Evolutionary conservation across 805 yeast genomes (phyloP).

Genomic region (Isabelozyma rhagii): DNA sequence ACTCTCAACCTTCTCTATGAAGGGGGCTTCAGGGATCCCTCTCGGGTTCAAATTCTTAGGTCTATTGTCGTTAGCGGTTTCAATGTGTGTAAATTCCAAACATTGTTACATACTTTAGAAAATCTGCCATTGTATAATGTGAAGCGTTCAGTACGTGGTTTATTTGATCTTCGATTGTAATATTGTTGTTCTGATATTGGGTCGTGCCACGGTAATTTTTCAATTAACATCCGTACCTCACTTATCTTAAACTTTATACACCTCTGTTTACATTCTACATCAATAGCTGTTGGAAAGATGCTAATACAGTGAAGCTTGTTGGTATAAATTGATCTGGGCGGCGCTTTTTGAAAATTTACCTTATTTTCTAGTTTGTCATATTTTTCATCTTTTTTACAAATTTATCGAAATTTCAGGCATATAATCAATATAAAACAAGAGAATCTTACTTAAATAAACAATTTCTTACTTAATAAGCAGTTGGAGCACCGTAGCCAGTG

Average conservation of each 20-base stretch:
- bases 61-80: slow-evolving; percentile 22
- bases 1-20: slow-evolving; percentile 78
- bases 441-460: too few relatives aligned
- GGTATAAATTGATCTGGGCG: too few relatives aligned
- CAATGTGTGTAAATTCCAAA: not conserved
- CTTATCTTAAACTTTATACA: too few relatives aligned
- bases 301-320: too few relatives aligned
- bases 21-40: slow-evolving; percentile 96
- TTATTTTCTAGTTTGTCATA: too few relatives aligned
- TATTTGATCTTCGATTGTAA: not conserved
- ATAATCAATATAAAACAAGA: too few relatives aligned
- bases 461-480: not conserved
- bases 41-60: slow-evolving; percentile 74
- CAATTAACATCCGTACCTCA: not conserved
- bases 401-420: too few relatives aligned
- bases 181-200: not conserved
- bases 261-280: too few relatives aligned
- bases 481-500: slow-evolving; percentile 2
- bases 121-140: slow-evolving; percentile 20
- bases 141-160: too few relatives aligned
- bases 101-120: slow-evolving; percentile 25
- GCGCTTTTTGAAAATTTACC: too few relatives aligned
- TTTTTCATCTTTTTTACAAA: too few relatives aligned
- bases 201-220: not conserved
- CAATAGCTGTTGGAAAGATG: too few relatives aligned